Evolutionary conservation across 352 stramenopile species (phyloP).

Genomic region (Pythium volutum): DNA sequence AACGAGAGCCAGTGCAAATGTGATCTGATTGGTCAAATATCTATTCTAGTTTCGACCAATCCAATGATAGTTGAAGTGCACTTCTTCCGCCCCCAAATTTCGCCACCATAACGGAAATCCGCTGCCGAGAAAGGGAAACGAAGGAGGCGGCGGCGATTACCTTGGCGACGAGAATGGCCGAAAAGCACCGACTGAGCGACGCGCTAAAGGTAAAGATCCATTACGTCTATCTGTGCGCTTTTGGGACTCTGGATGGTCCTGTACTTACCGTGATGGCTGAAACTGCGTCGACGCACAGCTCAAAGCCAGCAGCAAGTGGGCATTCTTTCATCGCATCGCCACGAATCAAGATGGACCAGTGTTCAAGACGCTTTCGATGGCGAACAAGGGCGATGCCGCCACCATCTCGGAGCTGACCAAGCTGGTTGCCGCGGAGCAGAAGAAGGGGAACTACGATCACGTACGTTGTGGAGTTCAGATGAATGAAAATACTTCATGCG

Average conservation of each 20-base stretch:
- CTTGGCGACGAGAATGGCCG: neutral
- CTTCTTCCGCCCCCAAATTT: conserved; percentile 7
- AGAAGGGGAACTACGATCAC: conserved; percentile 24
- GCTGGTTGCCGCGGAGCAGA: conserved; percentile 19
- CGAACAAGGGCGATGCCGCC: conserved; percentile 9
- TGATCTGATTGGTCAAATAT: conserved; percentile 15
- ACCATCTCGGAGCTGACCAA: conserved; percentile 16
- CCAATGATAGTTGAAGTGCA: conserved; percentile 21
- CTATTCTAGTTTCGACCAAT: conserved; percentile 4
- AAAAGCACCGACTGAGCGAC: conserved; percentile 8
- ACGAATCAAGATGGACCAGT: neutral
- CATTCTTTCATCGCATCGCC: conserved; percentile 9
- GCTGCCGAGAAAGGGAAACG: neutral
- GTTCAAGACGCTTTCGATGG: conserved; percentile 3
- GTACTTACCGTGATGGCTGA: neutral
- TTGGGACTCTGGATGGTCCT: neutral
- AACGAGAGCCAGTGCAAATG: neutral
- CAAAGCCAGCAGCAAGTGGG: conserved; percentile 3
- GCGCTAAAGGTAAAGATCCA: conserved; percentile 15
- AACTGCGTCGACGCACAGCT: conserved; percentile 1
- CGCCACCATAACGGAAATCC: conserved; percentile 6
- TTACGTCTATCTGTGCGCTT: neutral
- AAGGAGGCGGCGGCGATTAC: neutral
- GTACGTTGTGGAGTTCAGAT: neutral
- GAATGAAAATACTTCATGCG: neutral